phyloP scores from a whole-genome alignment of 352 stramenopile species.

The Phytophthora pinifolia region DNA sequence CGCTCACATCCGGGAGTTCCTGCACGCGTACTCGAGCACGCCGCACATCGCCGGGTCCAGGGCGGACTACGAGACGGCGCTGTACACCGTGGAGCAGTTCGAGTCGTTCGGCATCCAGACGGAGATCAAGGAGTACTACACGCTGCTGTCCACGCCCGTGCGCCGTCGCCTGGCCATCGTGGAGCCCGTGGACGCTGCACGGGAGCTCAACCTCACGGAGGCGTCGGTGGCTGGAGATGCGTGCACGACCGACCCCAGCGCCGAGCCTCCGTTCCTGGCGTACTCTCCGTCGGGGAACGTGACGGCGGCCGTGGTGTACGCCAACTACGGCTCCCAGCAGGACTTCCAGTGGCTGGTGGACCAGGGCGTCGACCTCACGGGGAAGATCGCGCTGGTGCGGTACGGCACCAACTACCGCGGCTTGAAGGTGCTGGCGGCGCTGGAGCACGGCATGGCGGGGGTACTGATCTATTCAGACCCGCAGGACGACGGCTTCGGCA shows the following conservation, averaged over 20 bases:
- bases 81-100: slow-evolving; percentile 55
- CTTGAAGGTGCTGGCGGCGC: slow-evolving; percentile 74
- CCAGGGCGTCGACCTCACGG: slow-evolving; percentile 57
- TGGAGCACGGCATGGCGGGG: slow-evolving; percentile 66
- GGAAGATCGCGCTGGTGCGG: slow-evolving; percentile 81
- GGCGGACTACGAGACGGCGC: slow-evolving; percentile 53
- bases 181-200: slow-evolving; percentile 25
- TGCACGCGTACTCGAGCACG: slow-evolving; percentile 49
- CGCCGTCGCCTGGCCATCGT: slow-evolving; percentile 43
- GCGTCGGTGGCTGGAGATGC: slow-evolving; percentile 58
- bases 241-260: slow-evolving; percentile 47
- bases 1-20: slow-evolving; percentile 35
- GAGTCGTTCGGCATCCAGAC: slow-evolving; percentile 55
- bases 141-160: slow-evolving; percentile 64
- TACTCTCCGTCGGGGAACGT: slow-evolving; percentile 78
- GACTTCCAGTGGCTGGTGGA: slow-evolving; percentile 75
- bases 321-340: slow-evolving; percentile 76
- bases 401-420: slow-evolving; percentile 76
- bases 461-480: slow-evolving; percentile 90
- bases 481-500: slow-evolving; percentile 69
- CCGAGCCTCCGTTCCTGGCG: slow-evolving; percentile 76
- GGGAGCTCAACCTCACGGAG: slow-evolving; percentile 58
- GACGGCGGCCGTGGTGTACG: slow-evolving; percentile 71
- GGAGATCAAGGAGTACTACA: slow-evolving; percentile 67
- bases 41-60: slow-evolving; percentile 44